These are phyloP conservation scores for Sporothrix curviconia DNA, from an alignment of 2,329 filamentous ascomycete species.

Conservation along the genomic window DNA sequence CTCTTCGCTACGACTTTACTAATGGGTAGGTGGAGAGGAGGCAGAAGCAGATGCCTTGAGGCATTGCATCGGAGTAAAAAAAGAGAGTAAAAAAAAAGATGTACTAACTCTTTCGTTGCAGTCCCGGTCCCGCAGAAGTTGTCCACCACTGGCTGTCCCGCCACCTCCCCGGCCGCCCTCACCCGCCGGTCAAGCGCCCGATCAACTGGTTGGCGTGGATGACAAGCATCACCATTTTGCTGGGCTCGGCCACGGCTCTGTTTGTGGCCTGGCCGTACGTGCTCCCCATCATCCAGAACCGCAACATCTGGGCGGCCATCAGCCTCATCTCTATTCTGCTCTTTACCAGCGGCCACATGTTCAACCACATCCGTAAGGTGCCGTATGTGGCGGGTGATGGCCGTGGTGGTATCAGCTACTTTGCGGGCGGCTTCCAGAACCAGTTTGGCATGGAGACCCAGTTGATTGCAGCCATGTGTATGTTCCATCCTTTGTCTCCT, in stretches of 20 bases:
- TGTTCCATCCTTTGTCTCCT: conserved; percentile 21
- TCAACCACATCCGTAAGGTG: conserved; percentile 94
- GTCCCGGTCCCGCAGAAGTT: conserved; percentile 67
- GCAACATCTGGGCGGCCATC: conserved; percentile 87
- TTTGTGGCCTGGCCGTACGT: conserved; percentile 72
- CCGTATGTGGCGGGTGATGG: conserved; percentile 86
- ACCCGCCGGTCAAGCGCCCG: conserved; percentile 72
- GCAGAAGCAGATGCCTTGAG: too few species aligned
- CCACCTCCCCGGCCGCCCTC: conserved; percentile 69
- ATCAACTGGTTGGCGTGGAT: conserved; percentile 79
- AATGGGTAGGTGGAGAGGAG: conserved; percentile 56
- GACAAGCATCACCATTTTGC: conserved; percentile 57
- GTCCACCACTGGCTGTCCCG: conserved; percentile 73
- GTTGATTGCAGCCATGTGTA: conserved; percentile 89
- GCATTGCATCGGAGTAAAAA: too few species aligned
- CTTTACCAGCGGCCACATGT: conserved; percentile 98
- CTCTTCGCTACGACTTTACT: conserved; percentile 78
- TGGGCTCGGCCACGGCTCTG: conserved; percentile 62
- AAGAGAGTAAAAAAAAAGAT: background rate
- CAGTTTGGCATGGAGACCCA: conserved; percentile 94
- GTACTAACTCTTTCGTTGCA: conserved; percentile 29
- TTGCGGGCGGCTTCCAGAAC: conserved; percentile 85
- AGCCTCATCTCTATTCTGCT: conserved; percentile 84
- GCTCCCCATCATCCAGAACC: conserved; percentile 75
- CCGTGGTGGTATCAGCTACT: conserved; percentile 79